Evolutionary conservation across 768 basidiomycete genomes (phyloP), one percentile per base, ranked within the genome.

Genomic region (Albatrellus ellisii): DNA sequence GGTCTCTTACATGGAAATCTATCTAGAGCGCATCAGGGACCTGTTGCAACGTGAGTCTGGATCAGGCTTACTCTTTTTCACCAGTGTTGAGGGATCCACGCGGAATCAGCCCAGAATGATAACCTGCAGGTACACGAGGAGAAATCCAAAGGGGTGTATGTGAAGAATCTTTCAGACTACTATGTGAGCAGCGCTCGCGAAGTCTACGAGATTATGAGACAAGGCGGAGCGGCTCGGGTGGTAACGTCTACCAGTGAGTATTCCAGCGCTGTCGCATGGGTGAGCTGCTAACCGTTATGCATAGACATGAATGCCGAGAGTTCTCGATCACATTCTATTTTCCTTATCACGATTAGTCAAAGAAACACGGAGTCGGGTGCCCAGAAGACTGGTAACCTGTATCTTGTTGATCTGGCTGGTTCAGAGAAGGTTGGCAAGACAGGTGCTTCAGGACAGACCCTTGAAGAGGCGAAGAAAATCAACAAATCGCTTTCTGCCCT

Each of bases 391-490:
- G 95, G 95, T 25, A 95, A 97, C 54, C 67, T 99, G 9, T 99
- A 95, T 59, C 77, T 99, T 15, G 95, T 99, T 37, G 95, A 99
- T 70, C 69, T 99, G 49, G 95, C 95, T 43, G 95, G 95, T 53
- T 95, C 90, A 17, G 95, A 99, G 63, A 99, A 99, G 64, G 92
- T 99, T 43, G 94, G 94, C 36, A 99, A 99, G 70, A 99, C 95
- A 31, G 95, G 95, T 15, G 95, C 95, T 39, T 97, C 92, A 2
- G 95, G 95, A 1, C 97, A 99, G 60, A 99, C 95, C 20, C 66
- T 99, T 6, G 95, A 99, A 61, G 95, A 99, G 63, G 95, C 95
- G 11, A 99, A 99, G 78, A 99, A 99, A 72, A 99, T 99, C 66
- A 99, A 99, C 68, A 99, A 99, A 63, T 90, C 86, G 22, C 66